Base-by-base conservation (phyloP, 805 yeast genomes). In the Myxozyma monticola region DNA sequence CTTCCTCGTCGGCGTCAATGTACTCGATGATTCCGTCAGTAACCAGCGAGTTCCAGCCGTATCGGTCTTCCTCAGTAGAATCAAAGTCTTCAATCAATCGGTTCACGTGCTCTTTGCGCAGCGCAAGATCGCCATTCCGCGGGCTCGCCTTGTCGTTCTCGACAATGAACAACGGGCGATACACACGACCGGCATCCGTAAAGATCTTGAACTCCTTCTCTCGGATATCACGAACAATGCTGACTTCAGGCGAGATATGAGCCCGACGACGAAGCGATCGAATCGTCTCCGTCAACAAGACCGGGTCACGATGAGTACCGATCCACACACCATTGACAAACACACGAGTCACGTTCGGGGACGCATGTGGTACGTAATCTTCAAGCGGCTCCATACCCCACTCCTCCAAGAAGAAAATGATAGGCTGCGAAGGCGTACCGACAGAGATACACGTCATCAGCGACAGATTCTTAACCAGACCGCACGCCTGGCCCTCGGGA, bases 401-500 rank as follows among this genome's bases (percentile, higher is more conserved):
- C 73, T 93, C 99, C 70, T 91, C 96, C 71, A 93, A 77, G 71
- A 90, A 85, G 66, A 86, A 86, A 57, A 85, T 78, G 65, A 93
- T 91, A 30, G 97, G 96, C 67, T 88, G 95, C 35, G 96, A 88
- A n/a, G 95, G 88, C 6, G 96, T 80, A 69, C 99, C 99, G 57
- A 93, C 99, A 24, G 99, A 91, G 45, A 93, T 89, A 76, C 97
- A 89, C 0, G 98, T 82, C 98, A 93, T 90, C 60, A 93, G 75
- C 0, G 98, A 90, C 68, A 93, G 76, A 71, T 93, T 93, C 76
- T 93, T 93, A 48, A 93, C 99, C 70, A 93, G 77, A 66, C 99
- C 99, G 85, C 99, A 93, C 30, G 99, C 99, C 75, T 93, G 99
- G 66, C 99, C 99, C 76, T 93, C 99, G 2, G 99, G 99, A 15